These are phyloP conservation scores for Vitis rupestris DNA, from an alignment of 164 flowering plant genomes.

Conservation along the genomic window DNA sequence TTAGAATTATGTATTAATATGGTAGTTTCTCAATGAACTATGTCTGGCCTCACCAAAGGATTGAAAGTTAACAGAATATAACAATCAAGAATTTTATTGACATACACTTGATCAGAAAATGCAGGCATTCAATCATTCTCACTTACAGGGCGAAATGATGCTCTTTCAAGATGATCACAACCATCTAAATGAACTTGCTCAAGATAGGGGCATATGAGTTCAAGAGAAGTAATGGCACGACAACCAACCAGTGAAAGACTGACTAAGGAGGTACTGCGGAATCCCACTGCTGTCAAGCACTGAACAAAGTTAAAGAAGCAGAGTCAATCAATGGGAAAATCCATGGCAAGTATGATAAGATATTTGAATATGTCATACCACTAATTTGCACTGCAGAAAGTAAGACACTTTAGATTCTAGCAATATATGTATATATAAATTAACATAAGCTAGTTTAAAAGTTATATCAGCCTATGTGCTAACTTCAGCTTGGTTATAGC, in stretches of 20 bases:
- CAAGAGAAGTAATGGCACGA: slow-evolving; percentile 69
- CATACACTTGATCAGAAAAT: background rate
- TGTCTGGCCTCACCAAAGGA: background rate
- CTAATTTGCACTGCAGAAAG: no score
- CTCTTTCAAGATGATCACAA: slow-evolving; percentile 93
- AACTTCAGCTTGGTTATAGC: no score
- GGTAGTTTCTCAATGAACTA: background rate
- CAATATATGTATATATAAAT: no score
- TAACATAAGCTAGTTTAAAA: no score
- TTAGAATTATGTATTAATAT: no score
- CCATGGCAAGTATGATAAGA: background rate
- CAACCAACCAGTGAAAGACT: slow-evolving; percentile 90
- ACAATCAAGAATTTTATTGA: background rate
- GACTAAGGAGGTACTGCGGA: slow-evolving; percentile 66
- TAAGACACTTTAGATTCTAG: no score
- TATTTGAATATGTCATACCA: no score
- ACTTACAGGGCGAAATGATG: slow-evolving; percentile 86
- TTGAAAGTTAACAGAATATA: background rate
- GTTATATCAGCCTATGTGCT: no score
- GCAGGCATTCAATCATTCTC: background rate
- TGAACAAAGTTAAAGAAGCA: slow-evolving; percentile 31
- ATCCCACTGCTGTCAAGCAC: slow-evolving; percentile 72
- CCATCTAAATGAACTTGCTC: slow-evolving; percentile 82
- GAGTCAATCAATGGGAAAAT: slow-evolving; percentile 7
- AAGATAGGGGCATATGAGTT: slow-evolving; percentile 73